Evolutionary conservation across 2,329 filamentous ascomycete species (phyloP).

Genomic region (Orbilia ellipsospora): DNA sequence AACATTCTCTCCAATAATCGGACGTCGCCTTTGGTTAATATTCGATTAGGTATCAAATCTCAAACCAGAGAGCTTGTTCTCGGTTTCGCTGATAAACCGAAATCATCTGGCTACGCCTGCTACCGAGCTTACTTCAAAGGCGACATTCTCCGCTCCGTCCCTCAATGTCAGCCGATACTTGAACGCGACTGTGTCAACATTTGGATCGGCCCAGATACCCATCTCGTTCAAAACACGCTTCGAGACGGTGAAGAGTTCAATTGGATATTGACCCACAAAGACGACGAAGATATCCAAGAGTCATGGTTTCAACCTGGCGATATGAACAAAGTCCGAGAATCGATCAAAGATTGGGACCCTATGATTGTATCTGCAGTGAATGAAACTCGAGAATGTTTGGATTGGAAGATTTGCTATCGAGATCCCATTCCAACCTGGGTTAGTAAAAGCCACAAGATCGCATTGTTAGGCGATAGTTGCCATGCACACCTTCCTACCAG

Average conservation of each 20-base stretch:
- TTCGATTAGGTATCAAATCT: slow-evolving; percentile 63
- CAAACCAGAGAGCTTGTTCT: slow-evolving; percentile 67
- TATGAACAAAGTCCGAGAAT: slow-evolving; percentile 64
- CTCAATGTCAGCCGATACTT: slow-evolving; percentile 63
- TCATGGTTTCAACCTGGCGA: slow-evolving; percentile 67
- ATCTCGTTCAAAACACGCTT: slow-evolving; percentile 65
- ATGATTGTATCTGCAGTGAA: slow-evolving; percentile 65
- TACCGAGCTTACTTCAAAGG: slow-evolving; percentile 66
- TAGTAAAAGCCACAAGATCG: slow-evolving; percentile 66
- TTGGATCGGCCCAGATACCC: slow-evolving; percentile 65
- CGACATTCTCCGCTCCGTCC: slow-evolving; percentile 61
- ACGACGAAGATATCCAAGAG: slow-evolving; percentile 65
- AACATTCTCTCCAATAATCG: not conserved
- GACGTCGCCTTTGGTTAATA: not conserved
- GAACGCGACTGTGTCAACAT: slow-evolving; percentile 65
- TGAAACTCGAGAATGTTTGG: slow-evolving; percentile 65
- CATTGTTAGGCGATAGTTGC: slow-evolving; percentile 68
- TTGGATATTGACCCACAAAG: slow-evolving; percentile 66
- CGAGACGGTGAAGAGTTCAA: slow-evolving; percentile 65
- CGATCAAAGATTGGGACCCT: slow-evolving; percentile 63
- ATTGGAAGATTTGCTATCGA: slow-evolving; percentile 70
- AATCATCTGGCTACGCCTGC: slow-evolving; percentile 68
- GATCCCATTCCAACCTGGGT: slow-evolving; percentile 69
- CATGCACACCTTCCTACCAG: slow-evolving; percentile 69
- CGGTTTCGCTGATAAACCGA: slow-evolving; percentile 67